Evolutionary conservation across 2,329 filamentous ascomycete genomes (phyloP).

Genomic region (Diaporthe amygdali): DNA sequence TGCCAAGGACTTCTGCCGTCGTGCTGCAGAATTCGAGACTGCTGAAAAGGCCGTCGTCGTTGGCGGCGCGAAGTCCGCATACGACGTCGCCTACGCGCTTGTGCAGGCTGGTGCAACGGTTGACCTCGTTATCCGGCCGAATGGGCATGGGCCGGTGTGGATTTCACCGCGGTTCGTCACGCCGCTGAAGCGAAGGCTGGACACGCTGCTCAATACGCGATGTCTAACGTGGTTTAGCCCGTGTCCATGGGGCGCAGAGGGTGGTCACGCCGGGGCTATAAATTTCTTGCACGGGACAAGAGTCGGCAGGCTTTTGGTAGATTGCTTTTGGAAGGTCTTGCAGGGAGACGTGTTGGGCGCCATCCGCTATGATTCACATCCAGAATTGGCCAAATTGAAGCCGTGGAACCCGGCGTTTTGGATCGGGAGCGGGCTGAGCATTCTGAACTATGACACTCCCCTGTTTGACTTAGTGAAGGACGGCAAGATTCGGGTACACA

Average conservation of each 20-base stretch:
- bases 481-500: slow-evolving; percentile 52
- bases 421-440: slow-evolving; percentile 55
- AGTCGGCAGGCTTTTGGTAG: slow-evolving; percentile 52
- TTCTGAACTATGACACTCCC: slow-evolving; percentile 57
- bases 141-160: slow-evolving; percentile 59
- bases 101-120: slow-evolving; percentile 52
- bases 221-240: slow-evolving; percentile 70
- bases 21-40: slow-evolving; percentile 36
- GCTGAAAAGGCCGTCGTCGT: slow-evolving; percentile 50
- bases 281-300: slow-evolving; percentile 55
- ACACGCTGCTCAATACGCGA: slow-evolving; percentile 58
- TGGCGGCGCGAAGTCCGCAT: slow-evolving; percentile 63
- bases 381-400: slow-evolving; percentile 44
- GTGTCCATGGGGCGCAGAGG: slow-evolving; percentile 65
- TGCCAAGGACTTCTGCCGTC: slow-evolving; percentile 44
- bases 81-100: slow-evolving; percentile 61
- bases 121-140: slow-evolving; percentile 55
- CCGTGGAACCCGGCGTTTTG: slow-evolving; percentile 49
- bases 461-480: slow-evolving; percentile 56
- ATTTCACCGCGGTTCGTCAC: slow-evolving; percentile 63
- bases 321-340: slow-evolving; percentile 55
- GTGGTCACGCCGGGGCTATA: slow-evolving; percentile 54
- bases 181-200: slow-evolving; percentile 63
- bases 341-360: slow-evolving; percentile 50
- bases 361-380: slow-evolving; percentile 51